Evolutionary conservation across 1,284 basidiomycete species (phyloP).

Genomic region (Exobasidium cylindrosporum): DNA sequence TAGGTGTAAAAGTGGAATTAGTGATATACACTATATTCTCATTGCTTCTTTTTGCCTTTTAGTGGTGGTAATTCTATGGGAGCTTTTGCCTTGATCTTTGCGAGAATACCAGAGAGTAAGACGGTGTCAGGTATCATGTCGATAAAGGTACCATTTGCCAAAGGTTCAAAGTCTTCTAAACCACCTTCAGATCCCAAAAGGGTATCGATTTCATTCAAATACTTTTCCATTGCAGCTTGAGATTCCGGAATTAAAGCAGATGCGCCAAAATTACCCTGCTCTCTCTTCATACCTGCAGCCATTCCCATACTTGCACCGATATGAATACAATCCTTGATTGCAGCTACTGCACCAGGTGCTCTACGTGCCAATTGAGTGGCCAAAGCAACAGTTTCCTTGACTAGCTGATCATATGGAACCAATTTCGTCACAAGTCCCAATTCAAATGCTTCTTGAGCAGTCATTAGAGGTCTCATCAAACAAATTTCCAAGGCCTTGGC

Average conservation of each 20-base stretch:
- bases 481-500: constrained; percentile 17
- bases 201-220: constrained; percentile 6
- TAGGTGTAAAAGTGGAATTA: too few species aligned
- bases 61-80: too few species aligned
- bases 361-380: constrained; percentile 7
- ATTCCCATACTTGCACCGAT: neutral
- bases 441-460: constrained; percentile 15
- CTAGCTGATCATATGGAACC: constrained; percentile 5
- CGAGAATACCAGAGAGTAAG: too few species aligned
- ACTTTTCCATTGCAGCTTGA: constrained; percentile 7
- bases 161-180: constrained; percentile 7
- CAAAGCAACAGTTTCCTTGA: constrained; percentile 5
- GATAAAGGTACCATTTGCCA: constrained; percentile 7
- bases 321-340: constrained; percentile 17
- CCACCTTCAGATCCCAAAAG: constrained; percentile 7
- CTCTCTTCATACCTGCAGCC: constrained; percentile 11
- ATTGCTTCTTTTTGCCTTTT: neutral
- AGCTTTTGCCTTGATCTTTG: neutral
- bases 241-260: constrained; percentile 12
- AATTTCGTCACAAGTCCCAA: constrained; percentile 7
- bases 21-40: neutral
- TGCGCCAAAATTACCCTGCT: constrained; percentile 14
- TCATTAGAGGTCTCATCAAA: constrained; percentile 4
- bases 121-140: constrained; percentile 18
- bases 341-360: constrained; percentile 12